Base-by-base conservation (phyloP, 2,329 filamentous ascomycete species). In the Hymenoscyphus repandus region DNA sequence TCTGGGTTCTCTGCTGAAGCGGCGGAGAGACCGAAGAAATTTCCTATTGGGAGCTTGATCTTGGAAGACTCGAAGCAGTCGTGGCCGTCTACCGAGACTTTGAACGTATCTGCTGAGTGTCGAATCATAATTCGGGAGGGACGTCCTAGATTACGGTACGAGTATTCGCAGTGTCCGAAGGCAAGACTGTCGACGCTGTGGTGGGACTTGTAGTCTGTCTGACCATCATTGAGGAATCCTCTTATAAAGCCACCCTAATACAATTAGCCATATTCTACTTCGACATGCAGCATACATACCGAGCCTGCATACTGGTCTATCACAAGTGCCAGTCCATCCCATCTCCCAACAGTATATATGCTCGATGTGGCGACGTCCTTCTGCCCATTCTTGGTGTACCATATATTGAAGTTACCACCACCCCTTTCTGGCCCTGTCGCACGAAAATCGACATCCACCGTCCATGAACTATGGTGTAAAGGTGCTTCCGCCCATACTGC, bases 151-250 rank as follows among this genome's bases (percentile, higher is more conserved):
- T 99, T 99, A 60, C 93, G 87, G 75, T 96, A 99, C 41, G 82
- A 70, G 68, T 93, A 93, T 63, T 85, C 80, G 75, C 93, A 99
- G 71, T 96, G 90, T 12, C 90, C 93, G 67, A 99, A 99, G 13
- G 92, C 88, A 47, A 96, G 77, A 60, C 80, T 83, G 70, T 96
- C 91, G 13, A 96, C 82, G 62, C 81, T 85, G 59, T 82, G 77
- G 61, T 91, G 86, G 50, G 77, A 76, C 64, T 83, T 84, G 74
- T 85, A 96, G 68, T 95, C 88, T 59, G 79, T 83, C 34, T 75
- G 80, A 44, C 91, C 92, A 68, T 97, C 93, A 71, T 97, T 99
- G 58, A 99, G 73, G 74, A 97, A 99, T 15, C 88, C 93, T 52
- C 93, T 81, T 57, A 99, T 77, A 70, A 86, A 90, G 59, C 93